Conservation (phyloP, 345 rosid species). For the Xanthoceras sorbifolium region DNA sequence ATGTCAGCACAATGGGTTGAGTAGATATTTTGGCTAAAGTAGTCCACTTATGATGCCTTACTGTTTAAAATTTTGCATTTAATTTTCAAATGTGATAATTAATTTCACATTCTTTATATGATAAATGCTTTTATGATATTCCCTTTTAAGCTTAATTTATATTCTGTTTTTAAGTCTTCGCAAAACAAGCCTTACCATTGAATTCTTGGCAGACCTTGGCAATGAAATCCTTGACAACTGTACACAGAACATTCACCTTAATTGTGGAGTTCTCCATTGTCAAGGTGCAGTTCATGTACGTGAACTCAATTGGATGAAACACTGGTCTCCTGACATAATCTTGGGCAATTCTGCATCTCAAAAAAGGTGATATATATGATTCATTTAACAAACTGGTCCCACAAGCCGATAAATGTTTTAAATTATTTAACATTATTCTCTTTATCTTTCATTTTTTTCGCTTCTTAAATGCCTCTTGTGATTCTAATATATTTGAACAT, state of each 20-base stretch:
- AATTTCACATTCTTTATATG: not conserved
- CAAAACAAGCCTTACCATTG: not conserved
- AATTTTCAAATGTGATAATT: not conserved
- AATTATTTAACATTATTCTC: not conserved
- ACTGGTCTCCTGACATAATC: conserved; percentile 59
- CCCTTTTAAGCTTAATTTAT: not conserved
- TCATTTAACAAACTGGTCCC: conserved; percentile 5
- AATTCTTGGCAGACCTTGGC: conserved; percentile 52
- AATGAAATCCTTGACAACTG: conserved; percentile 71
- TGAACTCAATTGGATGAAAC: conserved; percentile 72
- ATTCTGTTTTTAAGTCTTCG: not conserved
- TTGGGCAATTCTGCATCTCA: conserved; percentile 26
- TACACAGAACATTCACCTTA: conserved; percentile 51
- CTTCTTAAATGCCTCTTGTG: not conserved
- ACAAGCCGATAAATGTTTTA: not conserved
- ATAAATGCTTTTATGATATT: not conserved
- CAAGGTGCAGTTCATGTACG: conserved; percentile 54
- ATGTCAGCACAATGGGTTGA: not conserved
- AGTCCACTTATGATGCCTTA: not conserved
- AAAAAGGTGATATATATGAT: conserved; percentile 38
- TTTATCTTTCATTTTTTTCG: not conserved
- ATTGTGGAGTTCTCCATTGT: conserved; percentile 45
- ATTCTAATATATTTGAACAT: not conserved
- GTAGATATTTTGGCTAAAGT: conserved; percentile 4
- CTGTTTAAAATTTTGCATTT: not conserved